Base-by-base conservation (phyloP, 2,329 filamentous ascomycete species). In the Nothomitra cinnamomea region DNA sequence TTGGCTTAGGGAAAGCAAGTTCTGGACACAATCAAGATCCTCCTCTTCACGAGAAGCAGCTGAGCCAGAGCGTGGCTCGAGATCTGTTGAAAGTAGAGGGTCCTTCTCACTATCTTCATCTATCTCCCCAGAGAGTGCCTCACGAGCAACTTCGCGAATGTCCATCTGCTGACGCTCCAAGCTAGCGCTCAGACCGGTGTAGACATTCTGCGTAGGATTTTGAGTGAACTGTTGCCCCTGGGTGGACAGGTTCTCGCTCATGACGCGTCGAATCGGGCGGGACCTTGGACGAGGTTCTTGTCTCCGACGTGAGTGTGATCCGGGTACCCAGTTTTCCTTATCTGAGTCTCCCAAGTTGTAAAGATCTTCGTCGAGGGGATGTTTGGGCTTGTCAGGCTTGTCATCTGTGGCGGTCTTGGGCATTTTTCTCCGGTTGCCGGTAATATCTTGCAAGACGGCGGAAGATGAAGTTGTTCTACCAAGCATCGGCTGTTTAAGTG, bases 11-110 rank as follows among this genome's bases (percentile, higher is more conserved):
- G 86, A 90, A 57, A 95, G 67, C 58, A 96, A 69, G n/a, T 87
- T 87, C 53, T 90, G 87, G 48, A 95, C 83, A 63, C 87, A 94
- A 64, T 94, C 87, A 65, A 94, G 74, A 63, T 95, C 90, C 54
- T 81, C 78, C 64, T 80, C 82, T 67, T 87, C 32, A 77, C 75
- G 51, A 74, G 74, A 35, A 74, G 71, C 82, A 92, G 89, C 66
- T 90, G 89, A 2, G 72, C 74, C 57, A 35, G 45, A 49, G n/a
- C 45, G 24, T 24, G 25, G 17, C 45, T 35, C 45, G 24, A 21
- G 45, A 49, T 6, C 13, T 5, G 2, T 49, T 83, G 78, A 43
- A 90, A 74, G 51, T 92, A 84, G 2, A 76, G 72, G 54, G 82
- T 78, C 22, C 72, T 62, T 52, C 74, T 71, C 13, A 62, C 67